phyloP scores from a whole-genome alignment of 331 rosid genomes.

The Phaseolus coccineus region DNA sequence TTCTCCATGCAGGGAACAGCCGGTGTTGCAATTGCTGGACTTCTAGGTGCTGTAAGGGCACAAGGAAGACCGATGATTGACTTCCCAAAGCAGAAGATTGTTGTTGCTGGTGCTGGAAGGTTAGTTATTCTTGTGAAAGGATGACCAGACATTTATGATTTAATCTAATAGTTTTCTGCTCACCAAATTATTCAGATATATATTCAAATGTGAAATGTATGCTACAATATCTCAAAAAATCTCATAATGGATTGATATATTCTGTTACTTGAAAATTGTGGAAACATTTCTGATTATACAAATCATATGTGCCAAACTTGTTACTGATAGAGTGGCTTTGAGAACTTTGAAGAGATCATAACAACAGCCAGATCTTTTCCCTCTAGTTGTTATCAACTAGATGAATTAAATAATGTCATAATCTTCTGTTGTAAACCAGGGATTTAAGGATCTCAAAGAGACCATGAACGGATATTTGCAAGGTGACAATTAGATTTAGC shows the following conservation, averaged over 20 bases:
- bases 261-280: background rate
- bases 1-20: slow-evolving; percentile 84
- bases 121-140: slow-evolving; percentile 44
- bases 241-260: background rate
- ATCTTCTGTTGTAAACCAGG: no score
- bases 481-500: no score
- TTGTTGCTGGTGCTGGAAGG: slow-evolving; percentile 99
- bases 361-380: background rate
- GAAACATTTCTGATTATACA: background rate
- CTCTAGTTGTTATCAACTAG: no score
- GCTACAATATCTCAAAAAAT: slow-evolving; percentile 7
- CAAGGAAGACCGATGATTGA: slow-evolving; percentile 99
- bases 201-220: background rate
- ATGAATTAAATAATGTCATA: no score
- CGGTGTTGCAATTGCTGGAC: slow-evolving; percentile 99
- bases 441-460: no score
- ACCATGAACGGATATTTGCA: no score
- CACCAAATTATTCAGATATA: background rate
- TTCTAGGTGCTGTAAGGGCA: slow-evolving; percentile 97
- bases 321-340: background rate
- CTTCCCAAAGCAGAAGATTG: slow-evolving; percentile 96
- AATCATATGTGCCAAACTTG: background rate
- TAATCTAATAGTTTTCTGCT: background rate
- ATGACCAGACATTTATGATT: slow-evolving; percentile 17
- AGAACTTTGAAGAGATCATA: background rate